Percentiles rank a stretch among this genome's conserved stretches.
Evolutionary conservation across 1,284 basidiomycete genomes (phyloP).

Genomic region (Apiotrichum sp.): DNA sequence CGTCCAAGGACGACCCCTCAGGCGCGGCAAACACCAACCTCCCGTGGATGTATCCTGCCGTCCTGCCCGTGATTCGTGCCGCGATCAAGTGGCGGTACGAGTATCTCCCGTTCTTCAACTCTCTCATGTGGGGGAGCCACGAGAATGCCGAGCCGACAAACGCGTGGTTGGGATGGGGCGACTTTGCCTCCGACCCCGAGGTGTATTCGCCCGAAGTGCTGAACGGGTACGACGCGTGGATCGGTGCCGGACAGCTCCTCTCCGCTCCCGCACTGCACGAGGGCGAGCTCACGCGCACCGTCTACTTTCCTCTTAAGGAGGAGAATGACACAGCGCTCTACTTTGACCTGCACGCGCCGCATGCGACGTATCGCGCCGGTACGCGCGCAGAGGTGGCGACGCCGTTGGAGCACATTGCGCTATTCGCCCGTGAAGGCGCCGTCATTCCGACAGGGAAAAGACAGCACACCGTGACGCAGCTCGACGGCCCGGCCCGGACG

Average conservation of each 20-base stretch:
- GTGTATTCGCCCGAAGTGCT: conserved; percentile 42
- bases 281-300: conserved; percentile 35
- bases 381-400: conserved; percentile 36
- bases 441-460: conserved; percentile 47
- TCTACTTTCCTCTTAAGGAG: conserved; percentile 44
- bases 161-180: conserved; percentile 45
- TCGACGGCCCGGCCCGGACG: conserved; percentile 33
- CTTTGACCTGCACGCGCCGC: conserved; percentile 34
- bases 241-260: conserved; percentile 46
- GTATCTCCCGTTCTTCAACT: conserved; percentile 43
- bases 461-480: conserved; percentile 43
- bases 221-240: conserved; percentile 49
- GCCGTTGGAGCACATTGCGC: conserved; percentile 45
- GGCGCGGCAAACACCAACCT: conserved; percentile 45
- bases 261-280: conserved; percentile 43
- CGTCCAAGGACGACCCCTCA: conserved; percentile 39
- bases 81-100: conserved; percentile 49
- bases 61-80: conserved; percentile 42
- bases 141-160: conserved; percentile 43
- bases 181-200: conserved; percentile 44
- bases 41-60: conserved; percentile 50
- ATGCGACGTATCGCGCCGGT: conserved; percentile 27
- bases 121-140: conserved; percentile 48
- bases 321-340: conserved; percentile 28
- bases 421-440: conserved; percentile 46